Base-by-base conservation (phyloP, 2,329 filamentous ascomycete genomes). In the Cryphonectria naterciae region DNA sequence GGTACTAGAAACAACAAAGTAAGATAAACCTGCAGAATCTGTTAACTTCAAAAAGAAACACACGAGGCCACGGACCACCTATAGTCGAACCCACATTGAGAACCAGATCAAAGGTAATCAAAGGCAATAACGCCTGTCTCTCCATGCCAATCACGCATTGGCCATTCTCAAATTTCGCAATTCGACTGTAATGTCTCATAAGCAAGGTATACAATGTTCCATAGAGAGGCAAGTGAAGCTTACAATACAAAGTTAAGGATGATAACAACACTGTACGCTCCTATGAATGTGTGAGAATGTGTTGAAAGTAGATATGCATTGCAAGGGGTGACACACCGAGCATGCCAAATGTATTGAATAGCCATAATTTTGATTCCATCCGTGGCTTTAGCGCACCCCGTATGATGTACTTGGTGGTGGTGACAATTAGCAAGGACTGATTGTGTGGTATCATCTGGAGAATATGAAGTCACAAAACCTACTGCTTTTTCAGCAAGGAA, bases 401-500 rank as follows among this genome's bases (percentile, higher is more conserved):
- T 67, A 91, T 87, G 64, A 91, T 88, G 74, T 88, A 86, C 85
- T 88, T 19, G 76, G 73, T 58, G 25, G 19, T 13, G 4, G 66
- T 67, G 39, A 72, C 62, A 43, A 19, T 28, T 25, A 60, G 13
- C 39, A 25, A 2, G 6, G 0, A 17, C 6, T 10, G 7, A 28
- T 22, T 32, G 17, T 17, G 25, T 17, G 25, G 17, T 25, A 25
- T 56, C 7, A 11, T 32, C 17, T 17, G 52, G 25, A n/a, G 32
- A 32, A 32, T 32, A 32, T 32, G 5, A 5, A 17, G 4, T 11
- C 2, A 17, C 2, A 32, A 17, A 4, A 79, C 84, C 77, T 79
- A 88, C 87, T 60, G 86, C 88, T 78, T 89, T 89, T 77, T 91
- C 89, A 0, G 89, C 88, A 2, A 91, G 80, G 76, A 91, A 91